Evolutionary conservation across 2,329 filamentous ascomycete species (phyloP).

Genomic region (Berkeleyomyces basicola): DNA sequence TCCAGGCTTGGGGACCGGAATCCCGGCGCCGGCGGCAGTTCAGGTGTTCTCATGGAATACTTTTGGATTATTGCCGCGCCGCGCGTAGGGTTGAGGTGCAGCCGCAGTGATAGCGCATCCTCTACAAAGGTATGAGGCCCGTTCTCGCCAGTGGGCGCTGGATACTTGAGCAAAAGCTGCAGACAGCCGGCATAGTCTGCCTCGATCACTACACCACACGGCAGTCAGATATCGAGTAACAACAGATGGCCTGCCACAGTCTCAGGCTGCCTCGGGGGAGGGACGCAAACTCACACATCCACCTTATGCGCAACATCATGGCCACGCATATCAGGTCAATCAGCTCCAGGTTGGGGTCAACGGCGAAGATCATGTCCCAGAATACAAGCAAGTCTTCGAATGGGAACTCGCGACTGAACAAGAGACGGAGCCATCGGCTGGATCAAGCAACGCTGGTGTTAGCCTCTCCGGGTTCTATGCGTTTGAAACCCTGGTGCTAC

Average conservation of each 20-base stretch:
- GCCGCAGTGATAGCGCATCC: slow-evolving; percentile 61
- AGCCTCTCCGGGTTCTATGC: not conserved
- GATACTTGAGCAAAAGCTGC: slow-evolving; percentile 70
- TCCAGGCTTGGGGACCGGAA: slow-evolving; percentile 6
- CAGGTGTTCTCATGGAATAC: slow-evolving; percentile 44
- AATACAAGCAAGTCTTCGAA: slow-evolving; percentile 70
- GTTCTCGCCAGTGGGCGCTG: slow-evolving; percentile 42
- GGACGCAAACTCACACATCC: slow-evolving; percentile 48
- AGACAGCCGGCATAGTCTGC: slow-evolving; percentile 79
- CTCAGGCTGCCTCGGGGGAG: no score
- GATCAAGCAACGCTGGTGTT: not conserved
- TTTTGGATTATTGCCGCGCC: slow-evolving; percentile 52
- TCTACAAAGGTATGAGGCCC: slow-evolving; percentile 67
- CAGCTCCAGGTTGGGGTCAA: slow-evolving; percentile 63
- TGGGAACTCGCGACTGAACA: slow-evolving; percentile 86
- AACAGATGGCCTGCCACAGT: not conserved
- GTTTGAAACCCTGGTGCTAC: not conserved
- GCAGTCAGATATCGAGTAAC: not conserved
- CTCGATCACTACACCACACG: slow-evolving; percentile 45
- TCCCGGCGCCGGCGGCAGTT: slow-evolving; percentile 11
- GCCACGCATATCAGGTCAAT: slow-evolving; percentile 85
- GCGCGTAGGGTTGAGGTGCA: slow-evolving; percentile 45
- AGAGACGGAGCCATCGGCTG: slow-evolving; percentile 79
- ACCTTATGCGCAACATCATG: slow-evolving; percentile 83
- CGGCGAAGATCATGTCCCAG: slow-evolving; percentile 84